A percentile compares a stretch with the other conserved stretches of the same genome.
Evolutionary conservation across 768 basidiomycete species (phyloP).

Genomic region (Collybia sp.): DNA sequence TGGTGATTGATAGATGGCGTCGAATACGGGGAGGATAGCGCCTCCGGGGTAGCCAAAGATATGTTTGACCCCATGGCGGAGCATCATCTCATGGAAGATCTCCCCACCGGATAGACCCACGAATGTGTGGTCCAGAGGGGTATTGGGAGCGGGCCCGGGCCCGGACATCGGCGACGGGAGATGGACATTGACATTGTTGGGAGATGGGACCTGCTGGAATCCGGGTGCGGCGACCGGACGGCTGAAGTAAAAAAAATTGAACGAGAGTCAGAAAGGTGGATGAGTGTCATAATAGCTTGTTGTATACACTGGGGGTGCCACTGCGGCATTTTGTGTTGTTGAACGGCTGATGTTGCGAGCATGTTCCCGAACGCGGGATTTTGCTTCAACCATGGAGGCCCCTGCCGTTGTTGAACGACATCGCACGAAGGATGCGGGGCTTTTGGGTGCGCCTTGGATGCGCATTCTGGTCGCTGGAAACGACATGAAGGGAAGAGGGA

Average conservation of each 20-base stretch:
- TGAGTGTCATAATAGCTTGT: constrained; percentile 5
- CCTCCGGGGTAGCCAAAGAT: constrained; percentile 98
- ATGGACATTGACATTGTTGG: constrained; percentile 27
- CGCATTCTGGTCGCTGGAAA: constrained; percentile 38
- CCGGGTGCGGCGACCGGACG: constrained; percentile 61
- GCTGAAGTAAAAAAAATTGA: constrained; percentile 26
- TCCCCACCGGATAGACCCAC: constrained; percentile 93
- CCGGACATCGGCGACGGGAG: constrained; percentile 25
- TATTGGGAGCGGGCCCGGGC: constrained; percentile 37
- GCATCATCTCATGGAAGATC: constrained; percentile 99
- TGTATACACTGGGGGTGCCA: constrained; percentile 60
- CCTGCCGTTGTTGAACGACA: constrained; percentile 46
- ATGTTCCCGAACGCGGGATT: constrained; percentile 75
- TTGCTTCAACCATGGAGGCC: constrained; percentile 69
- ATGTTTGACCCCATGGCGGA: constrained; percentile 92
- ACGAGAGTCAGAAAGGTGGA: not conserved
- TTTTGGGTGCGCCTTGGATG: constrained; percentile 28
- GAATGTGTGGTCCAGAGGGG: constrained; percentile 75
- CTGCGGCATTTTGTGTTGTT: constrained; percentile 52
- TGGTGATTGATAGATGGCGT: constrained; percentile 95
- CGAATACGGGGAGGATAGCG: constrained; percentile 98
- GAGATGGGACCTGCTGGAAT: constrained; percentile 36
- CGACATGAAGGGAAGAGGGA: constrained; percentile 30
- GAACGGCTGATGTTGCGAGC: constrained; percentile 72
- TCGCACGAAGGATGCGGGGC: constrained; percentile 30